These are phyloP conservation scores for Trichoderma semiorbis DNA, from an alignment of 2,329 filamentous ascomycete species.

Conservation along the genomic window DNA sequence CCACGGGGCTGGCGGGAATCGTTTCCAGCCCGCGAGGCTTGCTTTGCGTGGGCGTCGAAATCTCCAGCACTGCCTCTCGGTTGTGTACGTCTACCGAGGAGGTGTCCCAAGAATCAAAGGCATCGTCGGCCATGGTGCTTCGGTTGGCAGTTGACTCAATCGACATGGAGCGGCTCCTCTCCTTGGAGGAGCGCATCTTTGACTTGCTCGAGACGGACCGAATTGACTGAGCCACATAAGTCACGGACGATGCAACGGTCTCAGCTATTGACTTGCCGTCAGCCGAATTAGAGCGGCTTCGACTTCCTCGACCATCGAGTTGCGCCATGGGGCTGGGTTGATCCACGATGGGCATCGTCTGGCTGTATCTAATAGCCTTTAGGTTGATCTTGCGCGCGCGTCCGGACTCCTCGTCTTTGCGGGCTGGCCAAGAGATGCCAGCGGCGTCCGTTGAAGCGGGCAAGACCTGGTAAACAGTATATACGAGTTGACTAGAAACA, in stretches of 20 bases:
- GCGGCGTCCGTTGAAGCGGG: conserved; percentile 31
- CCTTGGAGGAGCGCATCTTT: conserved; percentile 45
- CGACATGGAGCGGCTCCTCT: conserved; percentile 43
- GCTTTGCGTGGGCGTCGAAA: conserved; percentile 42
- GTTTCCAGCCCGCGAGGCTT: conserved; percentile 60
- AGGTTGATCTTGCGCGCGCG: conserved; percentile 30
- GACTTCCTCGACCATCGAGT: conserved; percentile 17
- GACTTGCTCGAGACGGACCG: conserved; percentile 57
- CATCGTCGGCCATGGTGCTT: conserved; percentile 46
- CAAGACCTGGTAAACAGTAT: conserved; percentile 45
- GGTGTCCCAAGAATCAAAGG: conserved; percentile 74
- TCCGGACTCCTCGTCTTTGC: conserved; percentile 27
- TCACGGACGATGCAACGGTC: conserved; percentile 30
- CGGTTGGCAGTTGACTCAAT: conserved; percentile 42
- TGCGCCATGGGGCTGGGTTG: conserved; percentile 21
- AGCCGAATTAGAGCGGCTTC: conserved; percentile 44
- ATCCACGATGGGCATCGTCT: conserved; percentile 37
- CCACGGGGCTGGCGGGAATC: conserved; percentile 64
- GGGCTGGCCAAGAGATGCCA: conserved; percentile 25
- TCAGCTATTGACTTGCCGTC: conserved; percentile 25
- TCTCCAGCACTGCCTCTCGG: conserved; percentile 54
- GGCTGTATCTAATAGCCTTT: conserved; percentile 52
- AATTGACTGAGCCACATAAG: conserved; percentile 44
- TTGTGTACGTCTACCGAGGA: conserved; percentile 62
- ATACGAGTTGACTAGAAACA: conserved; percentile 47